These are phyloP conservation scores for Pythium scleroteichum DNA, from an alignment of 352 stramenopile species.

Conservation along the genomic window DNA sequence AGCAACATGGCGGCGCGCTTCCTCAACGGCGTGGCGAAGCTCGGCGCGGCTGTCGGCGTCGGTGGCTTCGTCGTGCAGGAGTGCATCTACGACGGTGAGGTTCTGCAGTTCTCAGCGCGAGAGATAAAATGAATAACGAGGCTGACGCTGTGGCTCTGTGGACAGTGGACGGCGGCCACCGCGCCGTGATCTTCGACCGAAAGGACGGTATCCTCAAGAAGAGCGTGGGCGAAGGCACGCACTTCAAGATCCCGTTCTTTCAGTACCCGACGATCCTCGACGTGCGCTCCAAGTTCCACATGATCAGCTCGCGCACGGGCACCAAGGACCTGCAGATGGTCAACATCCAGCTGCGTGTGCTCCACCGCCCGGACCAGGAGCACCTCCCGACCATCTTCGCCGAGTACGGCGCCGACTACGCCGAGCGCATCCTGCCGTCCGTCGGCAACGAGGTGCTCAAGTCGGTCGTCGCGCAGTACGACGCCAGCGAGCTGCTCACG, in stretches of 20 bases:
- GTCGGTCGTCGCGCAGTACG: conserved; percentile 97
- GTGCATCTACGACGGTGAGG: conserved; percentile 86
- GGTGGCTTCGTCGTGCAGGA: conserved; percentile 71
- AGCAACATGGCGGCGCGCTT: conserved; percentile 67
- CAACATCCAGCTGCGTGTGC: conserved; percentile 98
- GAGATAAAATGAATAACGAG: no score
- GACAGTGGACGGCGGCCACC: conserved; percentile 97
- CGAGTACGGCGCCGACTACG: conserved; percentile 97
- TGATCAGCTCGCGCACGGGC: conserved; percentile 96
- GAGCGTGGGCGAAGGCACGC: conserved; percentile 96
- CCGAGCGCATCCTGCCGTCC: conserved; percentile 99
- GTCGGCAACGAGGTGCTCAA: conserved; percentile 97
- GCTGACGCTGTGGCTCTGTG: not conserved
- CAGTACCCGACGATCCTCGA: conserved; percentile 99
- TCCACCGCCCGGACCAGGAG: conserved; percentile 92
- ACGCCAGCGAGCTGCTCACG: conserved; percentile 98
- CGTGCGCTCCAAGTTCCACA: conserved; percentile 96
- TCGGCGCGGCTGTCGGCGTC: conserved; percentile 62
- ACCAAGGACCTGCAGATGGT: conserved; percentile 99
- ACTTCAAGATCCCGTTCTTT: conserved; percentile 99
- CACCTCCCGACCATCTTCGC: conserved; percentile 97
- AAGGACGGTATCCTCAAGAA: conserved; percentile 96
- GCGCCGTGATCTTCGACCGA: conserved; percentile 99
- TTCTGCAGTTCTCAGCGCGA: conserved; percentile 6
- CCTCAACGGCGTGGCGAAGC: conserved; percentile 66